phyloP scores from a whole-genome alignment of 2,329 filamentous ascomycete genomes.

The Nemania abortiva region DNA sequence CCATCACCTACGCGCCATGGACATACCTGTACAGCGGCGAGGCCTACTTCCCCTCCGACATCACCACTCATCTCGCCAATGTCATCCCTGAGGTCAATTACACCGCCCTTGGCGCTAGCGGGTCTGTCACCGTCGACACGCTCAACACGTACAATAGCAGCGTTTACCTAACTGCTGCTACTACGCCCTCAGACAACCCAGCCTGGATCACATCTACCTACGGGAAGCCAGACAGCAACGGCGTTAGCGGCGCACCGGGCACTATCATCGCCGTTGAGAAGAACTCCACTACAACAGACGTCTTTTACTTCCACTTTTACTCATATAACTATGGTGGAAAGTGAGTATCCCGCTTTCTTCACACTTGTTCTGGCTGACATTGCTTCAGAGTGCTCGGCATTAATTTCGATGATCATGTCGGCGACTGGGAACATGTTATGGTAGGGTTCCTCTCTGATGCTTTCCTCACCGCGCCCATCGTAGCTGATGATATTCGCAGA shows the following conservation, averaged over 20 bases:
- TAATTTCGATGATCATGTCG: conserved; percentile 35
- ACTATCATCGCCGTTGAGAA: conserved; percentile 38
- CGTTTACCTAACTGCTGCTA: conserved; percentile 28
- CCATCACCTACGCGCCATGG: conserved; percentile 34
- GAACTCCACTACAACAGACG: conserved; percentile 32
- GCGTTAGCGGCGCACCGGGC: conserved; percentile 29
- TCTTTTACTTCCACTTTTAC: conserved; percentile 38
- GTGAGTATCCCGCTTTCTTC: conserved; percentile 16
- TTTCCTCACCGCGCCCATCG: not conserved
- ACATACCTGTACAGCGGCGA: conserved; percentile 39
- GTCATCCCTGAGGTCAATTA: conserved; percentile 31
- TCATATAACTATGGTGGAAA: conserved; percentile 36
- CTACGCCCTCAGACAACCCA: conserved; percentile 24
- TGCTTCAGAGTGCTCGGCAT: conserved; percentile 25
- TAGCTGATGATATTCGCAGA: conserved; percentile 18
- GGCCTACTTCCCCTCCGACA: conserved; percentile 32
- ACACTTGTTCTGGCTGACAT: not conserved
- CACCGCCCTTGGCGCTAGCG: conserved; percentile 16
- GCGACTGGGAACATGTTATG: conserved; percentile 36
- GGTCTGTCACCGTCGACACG: conserved; percentile 24
- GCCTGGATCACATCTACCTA: conserved; percentile 31
- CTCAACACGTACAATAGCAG: conserved; percentile 35
- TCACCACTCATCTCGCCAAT: conserved; percentile 28
- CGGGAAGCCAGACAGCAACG: conserved; percentile 30
- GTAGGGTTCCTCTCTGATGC: conserved; percentile 2